Evolutionary conservation across 1,139 yeast genomes (phyloP).

Genomic region (Pichia sp.): DNA sequence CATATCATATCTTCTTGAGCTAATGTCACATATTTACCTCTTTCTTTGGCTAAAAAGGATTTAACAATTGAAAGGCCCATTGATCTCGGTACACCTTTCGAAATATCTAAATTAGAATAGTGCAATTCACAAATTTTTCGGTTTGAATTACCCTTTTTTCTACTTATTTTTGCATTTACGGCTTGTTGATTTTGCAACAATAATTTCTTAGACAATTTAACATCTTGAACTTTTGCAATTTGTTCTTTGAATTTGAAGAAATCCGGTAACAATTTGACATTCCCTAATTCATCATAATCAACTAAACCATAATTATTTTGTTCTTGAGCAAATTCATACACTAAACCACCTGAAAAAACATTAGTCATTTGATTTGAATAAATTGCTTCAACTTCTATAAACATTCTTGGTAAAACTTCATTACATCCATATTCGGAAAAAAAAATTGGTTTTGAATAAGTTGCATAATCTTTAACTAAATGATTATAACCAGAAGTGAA

Average conservation of each 20-base stretch:
- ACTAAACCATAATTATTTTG: conserved; percentile 86
- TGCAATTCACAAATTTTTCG: conserved; percentile 21
- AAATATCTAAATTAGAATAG: conserved; percentile 49
- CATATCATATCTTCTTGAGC: conserved; percentile 36
- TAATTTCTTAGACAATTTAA: conserved; percentile 23
- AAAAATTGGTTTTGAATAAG: conserved; percentile 71
- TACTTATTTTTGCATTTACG: conserved; percentile 9
- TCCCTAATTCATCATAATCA: conserved; percentile 46
- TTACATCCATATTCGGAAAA: conserved; percentile 95
- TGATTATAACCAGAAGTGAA: conserved; percentile 74
- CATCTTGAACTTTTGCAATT: conserved; percentile 33
- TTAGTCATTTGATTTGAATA: conserved; percentile 70
- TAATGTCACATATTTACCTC: conserved; percentile 49
- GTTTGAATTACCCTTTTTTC: conserved; percentile 8
- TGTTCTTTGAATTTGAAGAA: conserved; percentile 46
- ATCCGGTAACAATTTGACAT: conserved; percentile 49
- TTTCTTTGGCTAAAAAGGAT: conserved; percentile 42
- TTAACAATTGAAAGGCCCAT: conserved; percentile 35
- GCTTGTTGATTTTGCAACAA: conserved; percentile 15
- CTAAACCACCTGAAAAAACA: conserved; percentile 88
- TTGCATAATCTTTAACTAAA: conserved; percentile 63
- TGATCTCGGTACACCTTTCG: conserved; percentile 43
- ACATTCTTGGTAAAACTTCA: conserved; percentile 68
- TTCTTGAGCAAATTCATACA: conserved; percentile 87
- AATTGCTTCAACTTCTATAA: conserved; percentile 70